Base-by-base conservation (phyloP, 1,284 basidiomycete genomes). In the Apiotrichum akiyoshidainum region DNA sequence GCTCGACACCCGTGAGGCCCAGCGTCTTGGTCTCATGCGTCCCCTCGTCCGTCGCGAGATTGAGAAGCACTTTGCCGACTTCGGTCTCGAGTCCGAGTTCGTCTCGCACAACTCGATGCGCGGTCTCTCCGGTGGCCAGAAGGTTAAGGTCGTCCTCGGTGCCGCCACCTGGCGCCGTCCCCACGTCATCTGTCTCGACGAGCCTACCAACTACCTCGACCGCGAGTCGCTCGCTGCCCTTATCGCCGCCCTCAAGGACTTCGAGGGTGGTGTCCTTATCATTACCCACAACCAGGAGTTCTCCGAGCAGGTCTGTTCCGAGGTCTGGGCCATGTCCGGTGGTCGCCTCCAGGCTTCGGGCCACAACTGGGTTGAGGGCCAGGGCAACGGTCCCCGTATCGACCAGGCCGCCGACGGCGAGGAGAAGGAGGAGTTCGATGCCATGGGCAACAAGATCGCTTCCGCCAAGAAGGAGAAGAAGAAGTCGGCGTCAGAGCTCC, bases 261-360 rank as follows among this genome's bases (percentile, higher is more conserved):
- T 95, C 80, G 92, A 94, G 80, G 93, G 93, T 79, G 93, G 93
- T 88, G 93, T 96, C 58, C 86, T 96, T 71, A 83, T 96, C 76
- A 96, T 97, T 74, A 95, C 92, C 55, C 92, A 95, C 86, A 93
- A 93, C 86, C 87, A 89, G 68, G 93, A 96, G 84, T 97, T 97
- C 85, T 95, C 92, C 60, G 94, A 97, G 85, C 90, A 88, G 41
- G 82, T 97, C 65, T 97, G 93, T 66, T 65, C 69, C 13, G 80
- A 81, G 63, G 63, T 71, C n/a, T 72, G 61, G 65, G 92, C 92
- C 44, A 95, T 95, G 91, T 85, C 88, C 59, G 90, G 95, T 73
- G 93, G 93, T 72, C 86, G 82, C 71, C 86, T 96, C 64, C 89
- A 91, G 81, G 91, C 93, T 14, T 94, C 92, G 51, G 95, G 95